Evolutionary conservation across 2,329 filamentous ascomycete genomes (phyloP).

Genomic region (Pseudogymnoascus sp.): DNA sequence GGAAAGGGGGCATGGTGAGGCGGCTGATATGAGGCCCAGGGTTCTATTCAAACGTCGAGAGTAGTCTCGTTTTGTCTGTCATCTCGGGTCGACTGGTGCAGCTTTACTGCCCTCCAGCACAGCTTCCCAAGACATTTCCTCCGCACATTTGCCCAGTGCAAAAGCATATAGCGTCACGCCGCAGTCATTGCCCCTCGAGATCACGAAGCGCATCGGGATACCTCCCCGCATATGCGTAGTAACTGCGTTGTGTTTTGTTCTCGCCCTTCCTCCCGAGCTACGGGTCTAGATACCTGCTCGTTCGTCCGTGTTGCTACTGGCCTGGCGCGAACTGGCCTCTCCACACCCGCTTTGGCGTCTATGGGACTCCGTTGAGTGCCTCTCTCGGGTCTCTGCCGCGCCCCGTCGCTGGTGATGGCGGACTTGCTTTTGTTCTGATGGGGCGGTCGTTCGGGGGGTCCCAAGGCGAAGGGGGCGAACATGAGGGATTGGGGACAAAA

Average conservation of each 20-base stretch:
- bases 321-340: neutral
- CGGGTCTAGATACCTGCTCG: neutral
- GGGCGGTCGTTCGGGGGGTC: no score
- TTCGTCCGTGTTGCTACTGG: neutral
- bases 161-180: neutral
- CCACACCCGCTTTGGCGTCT: rapidly evolving
- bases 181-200: neutral
- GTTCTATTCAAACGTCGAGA: neutral
- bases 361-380: neutral
- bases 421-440: no score
- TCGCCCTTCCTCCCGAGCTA: neutral
- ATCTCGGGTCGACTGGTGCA: neutral
- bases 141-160: neutral
- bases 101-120: no score
- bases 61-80: neutral
- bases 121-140: neutral
- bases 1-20: no score
- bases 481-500: neutral
- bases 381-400: neutral
- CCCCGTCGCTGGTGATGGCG: no score
- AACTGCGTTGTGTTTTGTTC: no score
- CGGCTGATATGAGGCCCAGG: neutral
- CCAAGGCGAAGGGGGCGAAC: no score
- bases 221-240: neutral
- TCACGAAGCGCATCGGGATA: neutral